A percentile compares a stretch with the other conserved stretches of the same genome.
Evolutionary conservation across 306 rosid genomes (phyloP).

Genomic region (Ammopiptanthus mongolicus): DNA sequence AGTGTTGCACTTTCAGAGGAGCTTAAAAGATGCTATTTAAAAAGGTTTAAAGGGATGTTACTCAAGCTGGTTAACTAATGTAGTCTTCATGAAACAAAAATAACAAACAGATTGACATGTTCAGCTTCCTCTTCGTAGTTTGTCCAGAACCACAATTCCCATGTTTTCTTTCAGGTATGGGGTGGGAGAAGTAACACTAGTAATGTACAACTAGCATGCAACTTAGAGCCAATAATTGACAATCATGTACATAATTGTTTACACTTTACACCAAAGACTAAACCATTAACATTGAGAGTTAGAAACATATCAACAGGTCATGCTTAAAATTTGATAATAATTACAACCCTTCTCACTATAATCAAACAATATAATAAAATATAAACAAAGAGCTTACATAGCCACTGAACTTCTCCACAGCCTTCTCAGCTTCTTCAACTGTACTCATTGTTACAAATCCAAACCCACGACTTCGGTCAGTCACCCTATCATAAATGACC

Average conservation of each 20-base stretch:
- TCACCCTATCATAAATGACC: conserved; percentile 83
- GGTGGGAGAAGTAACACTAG: not conserved
- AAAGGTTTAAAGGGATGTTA: not conserved
- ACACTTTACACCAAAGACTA: not conserved
- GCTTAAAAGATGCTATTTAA: not conserved
- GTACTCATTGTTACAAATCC: conserved; percentile 93
- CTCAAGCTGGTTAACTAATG: not conserved
- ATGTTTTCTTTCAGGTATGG: not conserved
- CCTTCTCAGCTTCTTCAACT: conserved; percentile 76
- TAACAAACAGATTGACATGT: not conserved
- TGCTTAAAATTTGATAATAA: not conserved
- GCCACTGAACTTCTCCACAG: conserved; percentile 62
- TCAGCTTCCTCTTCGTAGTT: not conserved
- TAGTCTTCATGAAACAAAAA: not conserved
- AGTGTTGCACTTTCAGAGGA: not conserved
- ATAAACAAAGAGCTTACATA: conserved; percentile 51
- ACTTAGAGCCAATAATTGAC: not conserved
- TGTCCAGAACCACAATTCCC: not conserved
- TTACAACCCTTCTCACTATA: not conserved
- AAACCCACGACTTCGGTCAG: conserved; percentile 86
- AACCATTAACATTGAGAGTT: not conserved
- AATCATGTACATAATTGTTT: not conserved
- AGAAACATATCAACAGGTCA: not conserved
- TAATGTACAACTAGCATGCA: not conserved
- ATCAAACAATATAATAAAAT: not conserved